Evolutionary conservation across 1,139 yeast species (phyloP).

Genomic region (Diutina sp.): DNA sequence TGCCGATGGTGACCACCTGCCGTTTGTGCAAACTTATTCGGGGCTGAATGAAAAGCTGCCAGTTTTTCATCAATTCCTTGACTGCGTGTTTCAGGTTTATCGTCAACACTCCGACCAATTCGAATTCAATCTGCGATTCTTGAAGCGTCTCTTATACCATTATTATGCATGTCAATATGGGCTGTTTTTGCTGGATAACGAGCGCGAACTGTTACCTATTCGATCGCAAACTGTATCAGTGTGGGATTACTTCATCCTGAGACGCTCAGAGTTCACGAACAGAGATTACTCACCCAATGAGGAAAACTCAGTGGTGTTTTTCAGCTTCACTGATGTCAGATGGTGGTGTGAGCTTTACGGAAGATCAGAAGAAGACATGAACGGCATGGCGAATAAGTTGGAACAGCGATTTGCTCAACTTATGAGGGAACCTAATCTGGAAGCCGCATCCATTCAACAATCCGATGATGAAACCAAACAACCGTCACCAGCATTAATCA

Average conservation of each 20-base stretch:
- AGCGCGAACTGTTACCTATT: conserved; percentile 35
- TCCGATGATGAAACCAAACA: background rate
- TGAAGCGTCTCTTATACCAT: conserved; percentile 76
- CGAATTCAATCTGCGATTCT: conserved; percentile 81
- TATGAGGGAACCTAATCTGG: conserved; percentile 8
- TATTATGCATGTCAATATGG: conserved; percentile 93
- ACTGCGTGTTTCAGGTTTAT: conserved; percentile 70
- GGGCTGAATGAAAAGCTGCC: conserved; percentile 58
- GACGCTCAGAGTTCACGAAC: conserved; percentile 61
- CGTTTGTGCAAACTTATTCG: conserved; percentile 11
- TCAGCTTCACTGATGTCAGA: conserved; percentile 52
- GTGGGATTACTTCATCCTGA: conserved; percentile 86
- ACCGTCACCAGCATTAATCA: background rate
- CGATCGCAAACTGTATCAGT: conserved; percentile 54
- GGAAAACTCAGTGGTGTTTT: conserved; percentile 40
- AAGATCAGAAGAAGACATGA: conserved; percentile 70
- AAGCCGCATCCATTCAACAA: background rate
- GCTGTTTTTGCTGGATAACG: conserved; percentile 68
- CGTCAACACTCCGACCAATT: conserved; percentile 61
- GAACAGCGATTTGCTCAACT: conserved; percentile 31
- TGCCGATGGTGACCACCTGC: background rate
- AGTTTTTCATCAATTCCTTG: conserved; percentile 85
- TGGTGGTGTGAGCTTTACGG: conserved; percentile 91
- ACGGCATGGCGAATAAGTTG: conserved; percentile 35
- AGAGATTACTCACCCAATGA: conserved; percentile 10